Conservation (phyloP, 1,284 basidiomycete species). For the Irpex rosettiformis region DNA sequence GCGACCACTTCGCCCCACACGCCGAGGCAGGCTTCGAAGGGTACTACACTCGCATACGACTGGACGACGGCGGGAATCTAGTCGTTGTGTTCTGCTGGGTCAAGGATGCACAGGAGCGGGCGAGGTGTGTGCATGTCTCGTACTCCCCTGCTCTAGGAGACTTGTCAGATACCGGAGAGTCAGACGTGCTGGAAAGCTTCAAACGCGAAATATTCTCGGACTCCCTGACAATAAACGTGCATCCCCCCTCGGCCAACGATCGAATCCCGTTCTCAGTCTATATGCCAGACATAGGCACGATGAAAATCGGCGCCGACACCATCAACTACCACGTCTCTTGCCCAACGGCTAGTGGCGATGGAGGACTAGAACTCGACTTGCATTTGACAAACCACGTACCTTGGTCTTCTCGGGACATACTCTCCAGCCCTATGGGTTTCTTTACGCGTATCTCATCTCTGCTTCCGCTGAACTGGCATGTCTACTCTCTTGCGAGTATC, state of each 20-base stretch:
- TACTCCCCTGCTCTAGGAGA: conserved; percentile 12
- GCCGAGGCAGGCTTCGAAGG: conserved; percentile 22
- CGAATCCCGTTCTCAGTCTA: conserved; percentile 17
- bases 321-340: conserved; percentile 19
- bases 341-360: conserved; percentile 8
- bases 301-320: conserved; percentile 14
- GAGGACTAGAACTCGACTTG: conserved; percentile 19
- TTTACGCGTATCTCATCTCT: conserved; percentile 17
- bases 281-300: conserved; percentile 19
- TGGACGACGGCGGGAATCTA: conserved; percentile 23
- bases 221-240: conserved; percentile 10
- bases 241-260: neutral
- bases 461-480: conserved; percentile 27
- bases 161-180: neutral
- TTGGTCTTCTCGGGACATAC: conserved; percentile 17
- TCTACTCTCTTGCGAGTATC: conserved; percentile 19
- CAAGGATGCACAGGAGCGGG: conserved; percentile 17
- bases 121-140: conserved; percentile 21
- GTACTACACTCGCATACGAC: conserved; percentile 24
- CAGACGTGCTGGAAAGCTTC: conserved; percentile 11
- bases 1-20: conserved; percentile 26
- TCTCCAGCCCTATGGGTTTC: conserved; percentile 24
- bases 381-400: conserved; percentile 15
- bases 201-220: conserved; percentile 23
- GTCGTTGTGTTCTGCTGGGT: conserved; percentile 27